Evolutionary conservation across 1,139 yeast species (phyloP).

Genomic region (Candida sp.): DNA sequence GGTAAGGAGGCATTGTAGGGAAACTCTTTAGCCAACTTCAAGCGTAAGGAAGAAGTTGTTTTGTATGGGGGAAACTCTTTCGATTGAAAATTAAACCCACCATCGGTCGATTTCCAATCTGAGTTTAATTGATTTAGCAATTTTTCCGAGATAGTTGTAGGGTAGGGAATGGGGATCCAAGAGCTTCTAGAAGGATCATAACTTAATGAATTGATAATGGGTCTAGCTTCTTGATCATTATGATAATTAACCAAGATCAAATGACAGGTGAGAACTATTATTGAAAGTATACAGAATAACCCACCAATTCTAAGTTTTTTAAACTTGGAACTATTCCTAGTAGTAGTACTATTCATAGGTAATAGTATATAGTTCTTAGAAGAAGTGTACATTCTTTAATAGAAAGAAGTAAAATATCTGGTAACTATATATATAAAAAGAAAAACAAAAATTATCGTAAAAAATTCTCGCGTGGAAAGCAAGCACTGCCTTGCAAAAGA

Average conservation of each 20-base stretch:
- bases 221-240: not conserved
- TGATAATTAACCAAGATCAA: not conserved
- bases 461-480: not conserved
- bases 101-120: not conserved
- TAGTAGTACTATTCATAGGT: not conserved
- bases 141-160: not conserved
- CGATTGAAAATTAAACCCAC: constrained; percentile 1
- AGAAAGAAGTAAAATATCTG: not conserved
- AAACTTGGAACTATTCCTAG: not conserved
- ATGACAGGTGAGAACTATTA: not conserved
- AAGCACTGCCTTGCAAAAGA: not conserved
- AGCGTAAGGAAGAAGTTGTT: not conserved
- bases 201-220: not conserved
- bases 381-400: not conserved
- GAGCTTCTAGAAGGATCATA: not conserved
- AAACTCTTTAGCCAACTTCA: constrained; percentile 47
- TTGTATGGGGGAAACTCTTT: not conserved
- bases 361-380: not conserved
- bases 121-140: not conserved
- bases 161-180: not conserved
- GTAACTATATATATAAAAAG: no score
- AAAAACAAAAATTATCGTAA: not conserved
- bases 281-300: not conserved
- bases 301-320: not conserved
- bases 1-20: constrained; percentile 1